phyloP scores from a whole-genome alignment of 2,329 filamentous ascomycete species.

The Emergomyces orientalis region DNA sequence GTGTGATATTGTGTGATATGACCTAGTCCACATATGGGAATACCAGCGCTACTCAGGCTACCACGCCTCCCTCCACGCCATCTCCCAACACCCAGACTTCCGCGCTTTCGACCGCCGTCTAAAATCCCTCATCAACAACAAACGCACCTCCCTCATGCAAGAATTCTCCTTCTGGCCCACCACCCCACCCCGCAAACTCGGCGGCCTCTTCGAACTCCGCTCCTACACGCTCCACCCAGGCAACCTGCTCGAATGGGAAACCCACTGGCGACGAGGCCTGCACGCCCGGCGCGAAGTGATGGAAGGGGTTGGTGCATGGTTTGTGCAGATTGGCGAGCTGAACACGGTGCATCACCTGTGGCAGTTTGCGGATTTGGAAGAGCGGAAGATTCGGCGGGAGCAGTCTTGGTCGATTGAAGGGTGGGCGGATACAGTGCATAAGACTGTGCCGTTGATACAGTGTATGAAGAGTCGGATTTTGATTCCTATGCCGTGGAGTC shows the following conservation, averaged over 20 bases:
- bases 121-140: slow-evolving; percentile 72
- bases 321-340: slow-evolving; percentile 93
- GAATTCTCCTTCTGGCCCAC: slow-evolving; percentile 99
- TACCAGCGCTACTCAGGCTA: slow-evolving; percentile 97
- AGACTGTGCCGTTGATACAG: slow-evolving; percentile 95
- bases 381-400: slow-evolving; percentile 80
- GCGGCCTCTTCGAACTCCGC: slow-evolving; percentile 88
- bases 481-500: slow-evolving; percentile 93
- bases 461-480: slow-evolving; percentile 90
- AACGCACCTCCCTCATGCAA: slow-evolving; percentile 90
- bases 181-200: slow-evolving; percentile 75
- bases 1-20: background rate
- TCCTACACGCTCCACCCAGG: slow-evolving; percentile 95
- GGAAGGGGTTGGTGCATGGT: slow-evolving; percentile 98
- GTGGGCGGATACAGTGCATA: slow-evolving; percentile 96
- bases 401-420: slow-evolving; percentile 92
- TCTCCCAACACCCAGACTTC: slow-evolving; percentile 75
- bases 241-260: slow-evolving; percentile 96
- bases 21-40: slow-evolving; percentile 94
- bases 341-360: slow-evolving; percentile 97
- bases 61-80: slow-evolving; percentile 79
- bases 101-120: slow-evolving; percentile 74
- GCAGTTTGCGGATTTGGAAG: slow-evolving; percentile 96
- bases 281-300: slow-evolving; percentile 90
- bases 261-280: slow-evolving; percentile 88